Base-by-base conservation (phyloP, 2,329 filamentous ascomycete species). In the Endothia cerciana region DNA sequence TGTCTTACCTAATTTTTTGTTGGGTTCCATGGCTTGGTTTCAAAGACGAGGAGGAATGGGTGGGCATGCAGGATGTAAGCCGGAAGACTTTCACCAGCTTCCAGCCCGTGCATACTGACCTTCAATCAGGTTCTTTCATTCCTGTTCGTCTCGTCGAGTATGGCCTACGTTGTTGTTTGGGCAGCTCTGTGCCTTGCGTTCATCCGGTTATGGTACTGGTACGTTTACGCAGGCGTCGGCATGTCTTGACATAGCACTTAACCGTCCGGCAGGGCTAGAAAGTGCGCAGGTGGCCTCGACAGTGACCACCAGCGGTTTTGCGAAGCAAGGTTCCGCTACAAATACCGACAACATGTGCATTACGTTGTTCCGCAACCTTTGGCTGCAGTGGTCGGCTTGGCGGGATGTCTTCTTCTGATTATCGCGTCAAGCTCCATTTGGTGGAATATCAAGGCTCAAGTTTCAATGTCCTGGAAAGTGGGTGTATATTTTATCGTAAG, bases 121-220 rank as follows among this genome's bases (percentile, higher is more conserved):
- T 4, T 13, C 2, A 36, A 4, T 22, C 19, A 66, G 65, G 45
- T 64, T 13, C 63, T 55, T 15, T 47, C 60, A 40, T 66, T 66
- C 6, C 62, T 66, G n/a, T 66, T 66, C 7, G 47, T 66, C 15
- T 60, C 65, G n/a, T 66, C 65, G 3, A 66, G 65, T 19, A 66
- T 64, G 61, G 65, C 65, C 4, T 66, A 53, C 11, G 45, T 66
- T 33, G 56, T 64, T 33, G 65, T 66, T 15, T 66, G 65, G 65
- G 11, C 41, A 8, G 43, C 51, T 15, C 33, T 66, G 5, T 66
- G 65, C 17, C 8, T 66, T 19, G 61, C 65, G 15, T 66, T 66
- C 33, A 60, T 66, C 10, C 62, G 65, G 10, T 64, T 64, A 15
- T 56, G 61, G 30, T 41, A 30, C 19, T 66, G 65, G 65, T 66